phyloP scores from a whole-genome alignment of 306 rosid species.

The Pachyrhizus erosus region DNA sequence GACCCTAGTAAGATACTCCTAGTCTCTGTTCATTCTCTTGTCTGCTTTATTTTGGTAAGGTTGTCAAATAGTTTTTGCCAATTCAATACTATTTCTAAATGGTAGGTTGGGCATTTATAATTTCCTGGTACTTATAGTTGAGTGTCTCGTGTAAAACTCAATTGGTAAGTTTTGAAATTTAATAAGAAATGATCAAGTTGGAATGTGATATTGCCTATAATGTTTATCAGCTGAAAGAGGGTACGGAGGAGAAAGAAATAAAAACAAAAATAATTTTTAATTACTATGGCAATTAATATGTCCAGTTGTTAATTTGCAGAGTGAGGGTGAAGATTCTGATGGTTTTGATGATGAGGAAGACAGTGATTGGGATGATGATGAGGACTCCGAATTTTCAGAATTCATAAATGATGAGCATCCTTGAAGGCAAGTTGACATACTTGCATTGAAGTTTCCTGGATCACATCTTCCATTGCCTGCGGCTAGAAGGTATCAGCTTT shows the following conservation, averaged over 20 bases:
- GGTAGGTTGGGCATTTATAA: neutral
- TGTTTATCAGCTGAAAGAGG: conserved; percentile 25
- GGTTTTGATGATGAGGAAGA: conserved; percentile 46
- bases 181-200: conserved; percentile 7
- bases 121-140: conserved; percentile 20
- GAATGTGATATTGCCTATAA: conserved; percentile 19
- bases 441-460: conserved; percentile 18
- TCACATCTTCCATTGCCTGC: conserved; percentile 34
- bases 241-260: conserved; percentile 22
- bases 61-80: conserved; percentile 27
- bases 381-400: conserved; percentile 40
- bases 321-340: conserved; percentile 63
- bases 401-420: conserved; percentile 25
- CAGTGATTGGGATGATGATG: conserved; percentile 49
- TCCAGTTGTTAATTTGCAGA: conserved; percentile 52
- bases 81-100: neutral
- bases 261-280: neutral
- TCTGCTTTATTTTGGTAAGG: conserved; percentile 8
- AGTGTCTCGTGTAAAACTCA: conserved; percentile 26
- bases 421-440: conserved; percentile 43
- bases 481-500: conserved; percentile 43
- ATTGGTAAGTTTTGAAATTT: conserved; percentile 26
- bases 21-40: conserved; percentile 26
- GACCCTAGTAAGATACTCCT: conserved; percentile 55
- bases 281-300: conserved; percentile 16